phyloP scores from a whole-genome alignment of 306 rosid species.

The Gillenia trifoliata region DNA sequence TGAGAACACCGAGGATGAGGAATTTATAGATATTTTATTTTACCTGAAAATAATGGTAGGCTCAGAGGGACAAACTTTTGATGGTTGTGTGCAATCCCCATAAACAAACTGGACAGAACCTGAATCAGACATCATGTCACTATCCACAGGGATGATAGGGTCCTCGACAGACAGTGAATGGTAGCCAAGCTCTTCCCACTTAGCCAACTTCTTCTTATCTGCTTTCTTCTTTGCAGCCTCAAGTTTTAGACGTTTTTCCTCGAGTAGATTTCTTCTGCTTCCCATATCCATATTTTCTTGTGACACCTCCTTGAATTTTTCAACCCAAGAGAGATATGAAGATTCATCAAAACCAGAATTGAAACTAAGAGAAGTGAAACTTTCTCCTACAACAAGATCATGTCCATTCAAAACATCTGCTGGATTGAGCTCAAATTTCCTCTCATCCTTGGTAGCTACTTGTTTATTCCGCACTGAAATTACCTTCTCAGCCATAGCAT shows the following conservation, averaged over 20 bases:
- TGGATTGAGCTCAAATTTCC: conserved; percentile 67
- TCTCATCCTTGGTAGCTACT: conserved; percentile 39
- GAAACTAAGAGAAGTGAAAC: conserved; percentile 29
- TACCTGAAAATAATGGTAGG: conserved; percentile 74
- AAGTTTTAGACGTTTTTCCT: conserved; percentile 46
- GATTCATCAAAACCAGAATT: conserved; percentile 66
- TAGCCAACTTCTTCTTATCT: conserved; percentile 69
- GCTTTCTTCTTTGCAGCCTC: conserved; percentile 76
- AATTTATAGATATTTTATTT: not conserved
- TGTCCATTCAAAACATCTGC: conserved; percentile 31
- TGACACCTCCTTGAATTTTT: conserved; percentile 71
- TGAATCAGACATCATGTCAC: conserved; percentile 42
- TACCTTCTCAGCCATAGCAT: conserved; percentile 63
- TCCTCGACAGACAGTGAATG: conserved; percentile 55
- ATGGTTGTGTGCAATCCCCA: conserved; percentile 85
- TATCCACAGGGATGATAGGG: conserved; percentile 39
- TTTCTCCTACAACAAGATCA: conserved; percentile 35
- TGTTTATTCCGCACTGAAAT: conserved; percentile 50
- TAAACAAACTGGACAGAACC: conserved; percentile 81
- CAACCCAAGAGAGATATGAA: conserved; percentile 83
- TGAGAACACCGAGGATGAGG: not conserved
- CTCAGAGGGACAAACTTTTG: conserved; percentile 48
- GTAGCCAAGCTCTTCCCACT: conserved; percentile 82
- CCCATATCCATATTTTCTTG: conserved; percentile 40
- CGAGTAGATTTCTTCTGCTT: conserved; percentile 37